These are phyloP conservation scores for Yarrowia hollandica DNA, from an alignment of 805 yeast genomes.

Conservation along the genomic window DNA sequence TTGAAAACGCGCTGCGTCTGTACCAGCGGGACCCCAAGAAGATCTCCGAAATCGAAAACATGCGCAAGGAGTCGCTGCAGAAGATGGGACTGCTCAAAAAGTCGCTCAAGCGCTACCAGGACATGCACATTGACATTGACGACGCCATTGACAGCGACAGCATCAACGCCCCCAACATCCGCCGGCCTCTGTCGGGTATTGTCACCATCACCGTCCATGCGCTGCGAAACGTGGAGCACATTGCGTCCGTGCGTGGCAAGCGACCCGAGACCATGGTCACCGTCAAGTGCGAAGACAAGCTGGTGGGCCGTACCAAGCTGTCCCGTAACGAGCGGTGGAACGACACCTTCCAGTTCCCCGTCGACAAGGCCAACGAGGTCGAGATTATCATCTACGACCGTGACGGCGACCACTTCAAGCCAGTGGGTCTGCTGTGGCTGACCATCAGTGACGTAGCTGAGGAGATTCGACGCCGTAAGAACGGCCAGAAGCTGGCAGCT, in stretches of 20 bases:
- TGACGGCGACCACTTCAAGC: conserved; percentile 62
- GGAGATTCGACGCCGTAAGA: conserved; percentile 88
- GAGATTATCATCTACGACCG: conserved; percentile 87
- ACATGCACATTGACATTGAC: conserved; percentile 69
- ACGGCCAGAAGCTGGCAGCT: conserved; percentile 65
- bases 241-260: conserved; percentile 76
- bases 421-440: conserved; percentile 93
- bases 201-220: conserved; percentile 72
- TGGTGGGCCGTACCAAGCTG: conserved; percentile 70
- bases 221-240: conserved; percentile 88
- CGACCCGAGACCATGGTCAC: conserved; percentile 78
- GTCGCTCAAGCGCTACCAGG: conserved; percentile 83
- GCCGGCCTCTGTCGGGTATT: conserved; percentile 82
- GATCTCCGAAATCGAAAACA: conserved; percentile 85
- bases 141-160: conserved; percentile 66
- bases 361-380: conserved; percentile 89
- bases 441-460: conserved; percentile 89
- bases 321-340: conserved; percentile 78
- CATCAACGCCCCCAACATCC: conserved; percentile 65
- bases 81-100: conserved; percentile 81
- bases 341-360: conserved; percentile 76
- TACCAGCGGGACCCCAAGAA: conserved; percentile 91
- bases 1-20: conserved; percentile 80
- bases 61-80: conserved; percentile 78
- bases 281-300: conserved; percentile 85